phyloP scores from a whole-genome alignment of 305 asterid genomes.

The Ajuga reptans region DNA sequence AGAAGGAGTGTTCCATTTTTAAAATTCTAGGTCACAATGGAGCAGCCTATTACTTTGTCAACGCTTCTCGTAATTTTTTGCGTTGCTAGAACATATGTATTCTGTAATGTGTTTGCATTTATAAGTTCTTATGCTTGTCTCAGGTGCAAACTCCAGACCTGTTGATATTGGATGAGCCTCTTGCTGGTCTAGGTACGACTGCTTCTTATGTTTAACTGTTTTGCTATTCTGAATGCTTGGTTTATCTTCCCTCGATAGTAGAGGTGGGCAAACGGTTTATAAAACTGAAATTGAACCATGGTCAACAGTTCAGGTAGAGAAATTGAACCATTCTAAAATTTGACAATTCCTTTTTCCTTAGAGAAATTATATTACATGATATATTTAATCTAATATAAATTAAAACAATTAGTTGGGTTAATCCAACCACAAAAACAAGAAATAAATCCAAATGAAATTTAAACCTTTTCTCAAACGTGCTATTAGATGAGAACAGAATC shows the following conservation, averaged over 20 bases:
- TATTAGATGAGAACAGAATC: too few relatives aligned
- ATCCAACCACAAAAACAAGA: too few relatives aligned
- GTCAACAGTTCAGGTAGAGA: too few relatives aligned
- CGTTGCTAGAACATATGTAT: not conserved
- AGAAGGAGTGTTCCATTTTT: not conserved
- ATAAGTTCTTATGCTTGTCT: conserved; percentile 23
- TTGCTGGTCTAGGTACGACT: conserved; percentile 87
- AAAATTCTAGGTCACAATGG: conserved; percentile 14
- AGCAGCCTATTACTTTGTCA: conserved; percentile 11
- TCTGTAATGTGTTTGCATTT: conserved; percentile 20
- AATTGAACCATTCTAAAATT: too few relatives aligned
- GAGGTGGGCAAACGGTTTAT: too few relatives aligned
- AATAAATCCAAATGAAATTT: too few relatives aligned
- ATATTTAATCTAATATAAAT: too few relatives aligned
- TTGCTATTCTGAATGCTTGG: not conserved
- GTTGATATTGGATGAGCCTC: conserved; percentile 89
- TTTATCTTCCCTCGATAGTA: not conserved
- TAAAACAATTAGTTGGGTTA: too few relatives aligned
- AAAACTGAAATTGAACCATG: too few relatives aligned
- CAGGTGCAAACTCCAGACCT: conserved; percentile 88
- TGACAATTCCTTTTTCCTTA: too few relatives aligned
- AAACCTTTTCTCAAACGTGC: too few relatives aligned
- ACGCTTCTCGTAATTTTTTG: not conserved
- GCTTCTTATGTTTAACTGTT: conserved; percentile 10
- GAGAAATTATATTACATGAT: too few relatives aligned